Percentiles rank a stretch among this genome's conserved stretches.
Evolutionary conservation across 768 basidiomycete species (phyloP).

Genomic region (Leccinellum rugosiceps): DNA sequence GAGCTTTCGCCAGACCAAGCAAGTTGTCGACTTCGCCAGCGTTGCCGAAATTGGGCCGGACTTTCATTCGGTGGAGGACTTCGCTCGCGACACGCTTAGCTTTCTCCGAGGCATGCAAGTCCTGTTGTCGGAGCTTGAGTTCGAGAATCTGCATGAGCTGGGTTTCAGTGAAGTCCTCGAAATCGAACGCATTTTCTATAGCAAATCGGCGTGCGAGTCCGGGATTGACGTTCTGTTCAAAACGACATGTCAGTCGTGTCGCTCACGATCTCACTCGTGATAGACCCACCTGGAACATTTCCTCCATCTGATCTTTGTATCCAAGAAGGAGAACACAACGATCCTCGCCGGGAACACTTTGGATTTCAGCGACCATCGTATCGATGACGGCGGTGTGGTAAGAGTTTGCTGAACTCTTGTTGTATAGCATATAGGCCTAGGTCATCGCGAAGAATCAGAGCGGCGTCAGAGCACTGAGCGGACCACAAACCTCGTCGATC

Average conservation of each 20-base stretch:
- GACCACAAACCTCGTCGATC: neutral
- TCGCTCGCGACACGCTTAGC: neutral
- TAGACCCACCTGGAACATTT: neutral
- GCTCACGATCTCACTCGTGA: neutral
- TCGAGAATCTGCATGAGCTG: neutral
- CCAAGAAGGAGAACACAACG: too few species aligned
- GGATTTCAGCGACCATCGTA: neutral
- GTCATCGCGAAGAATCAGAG: neutral
- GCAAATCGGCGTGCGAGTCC: neutral
- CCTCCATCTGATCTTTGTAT: too few species aligned
- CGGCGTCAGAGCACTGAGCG: neutral
- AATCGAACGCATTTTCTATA: neutral
- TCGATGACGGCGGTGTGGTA: neutral
- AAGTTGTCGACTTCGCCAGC: neutral
- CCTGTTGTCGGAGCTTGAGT: neutral
- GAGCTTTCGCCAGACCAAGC: neutral
- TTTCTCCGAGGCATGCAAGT: neutral
- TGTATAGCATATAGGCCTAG: too few species aligned
- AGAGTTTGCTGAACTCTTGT: neutral
- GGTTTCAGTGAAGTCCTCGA: neutral
- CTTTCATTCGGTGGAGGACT: neutral
- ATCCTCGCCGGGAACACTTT: neutral
- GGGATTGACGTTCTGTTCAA: neutral
- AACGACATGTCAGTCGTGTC: neutral
- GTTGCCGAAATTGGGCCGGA: neutral